Percentiles rank a stretch among this genome's conserved stretches.
These are phyloP conservation scores for Plantago elongata DNA, from an alignment of 257 asterid species.

Conservation along the genomic window DNA sequence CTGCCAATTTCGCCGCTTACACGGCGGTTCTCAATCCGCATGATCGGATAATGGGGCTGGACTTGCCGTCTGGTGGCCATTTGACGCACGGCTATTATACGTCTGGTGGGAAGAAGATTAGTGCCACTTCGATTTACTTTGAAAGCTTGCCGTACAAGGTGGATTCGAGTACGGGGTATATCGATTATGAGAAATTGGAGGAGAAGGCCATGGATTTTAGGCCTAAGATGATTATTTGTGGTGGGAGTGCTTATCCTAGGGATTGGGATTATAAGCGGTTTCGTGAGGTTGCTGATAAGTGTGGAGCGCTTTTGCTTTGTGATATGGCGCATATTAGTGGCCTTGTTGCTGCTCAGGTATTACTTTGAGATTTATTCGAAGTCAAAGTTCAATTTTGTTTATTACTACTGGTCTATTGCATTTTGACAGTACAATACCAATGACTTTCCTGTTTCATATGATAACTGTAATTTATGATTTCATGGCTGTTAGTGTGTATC, in stretches of 20 bases:
- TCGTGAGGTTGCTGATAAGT: conserved; percentile 81
- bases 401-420: too few species aligned
- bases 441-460: too few species aligned
- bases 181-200: conserved; percentile 92
- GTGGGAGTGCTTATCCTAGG: conserved; percentile 60
- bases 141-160: conserved; percentile 91
- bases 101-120: conserved; percentile 92
- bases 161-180: conserved; percentile 79
- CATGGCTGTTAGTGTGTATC: conserved; percentile 48
- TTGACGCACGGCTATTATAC: conserved; percentile 94
- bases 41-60: conserved; percentile 98
- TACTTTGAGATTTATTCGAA: too few species aligned
- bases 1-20: conserved; percentile 94
- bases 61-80: conserved; percentile 96
- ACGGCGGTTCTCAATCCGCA: conserved; percentile 87
- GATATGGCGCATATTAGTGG: conserved; percentile 99
- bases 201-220: conserved; percentile 95
- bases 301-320: conserved; percentile 92
- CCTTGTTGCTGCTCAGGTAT: conserved; percentile 52
- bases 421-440: too few species aligned
- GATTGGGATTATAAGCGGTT: conserved; percentile 92
- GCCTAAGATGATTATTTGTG: conserved; percentile 94
- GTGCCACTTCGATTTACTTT: conserved; percentile 92
- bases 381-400: too few species aligned
- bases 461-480: too few species aligned